Evolutionary conservation across 768 basidiomycete genomes (phyloP).

Genomic region (Lactarius pseudohatsudake): DNA sequence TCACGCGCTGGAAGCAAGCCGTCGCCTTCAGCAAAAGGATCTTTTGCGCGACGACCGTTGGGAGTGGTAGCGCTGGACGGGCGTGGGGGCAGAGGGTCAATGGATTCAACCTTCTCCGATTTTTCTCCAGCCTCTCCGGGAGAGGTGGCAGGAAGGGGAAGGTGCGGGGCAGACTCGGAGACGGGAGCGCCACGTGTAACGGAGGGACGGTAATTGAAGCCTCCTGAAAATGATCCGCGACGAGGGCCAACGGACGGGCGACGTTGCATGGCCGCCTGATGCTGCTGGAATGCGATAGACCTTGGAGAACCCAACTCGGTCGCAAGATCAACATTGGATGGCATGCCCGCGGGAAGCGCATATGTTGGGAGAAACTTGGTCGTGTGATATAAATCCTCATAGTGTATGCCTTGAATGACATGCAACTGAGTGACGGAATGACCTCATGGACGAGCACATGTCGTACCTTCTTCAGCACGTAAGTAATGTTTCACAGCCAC

Average conservation of each 20-base stretch:
- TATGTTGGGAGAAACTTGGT: conserved; percentile 74
- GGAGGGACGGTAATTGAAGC: background rate
- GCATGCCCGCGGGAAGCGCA: conserved; percentile 52
- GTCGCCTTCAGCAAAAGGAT: conserved; percentile 42
- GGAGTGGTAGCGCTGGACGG: conserved; percentile 10
- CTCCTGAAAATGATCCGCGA: conserved; percentile 8
- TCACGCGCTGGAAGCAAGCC: conserved; percentile 50
- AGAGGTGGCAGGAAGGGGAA: conserved; percentile 26
- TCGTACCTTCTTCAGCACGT: conserved; percentile 31
- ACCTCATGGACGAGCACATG: conserved; percentile 3
- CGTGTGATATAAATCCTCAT: conserved; percentile 59
- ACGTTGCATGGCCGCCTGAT: background rate
- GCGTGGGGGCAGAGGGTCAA: conserved; percentile 21
- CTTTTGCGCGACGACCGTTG: conserved; percentile 15
- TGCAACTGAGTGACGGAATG: background rate
- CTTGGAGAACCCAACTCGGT: conserved; percentile 6
- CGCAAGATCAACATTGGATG: conserved; percentile 38
- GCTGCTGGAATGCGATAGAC: background rate
- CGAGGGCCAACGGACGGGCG: background rate
- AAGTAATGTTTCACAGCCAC: conserved; percentile 68
- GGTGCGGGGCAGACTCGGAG: conserved; percentile 17
- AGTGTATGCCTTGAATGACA: conserved; percentile 32
- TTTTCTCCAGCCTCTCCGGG: conserved; percentile 5
- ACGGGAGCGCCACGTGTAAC: background rate
- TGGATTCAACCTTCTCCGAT: conserved; percentile 8